Evolutionary conservation across 352 stramenopile species (phyloP).

Genomic region (Globisporangium orthogonon): DNA sequence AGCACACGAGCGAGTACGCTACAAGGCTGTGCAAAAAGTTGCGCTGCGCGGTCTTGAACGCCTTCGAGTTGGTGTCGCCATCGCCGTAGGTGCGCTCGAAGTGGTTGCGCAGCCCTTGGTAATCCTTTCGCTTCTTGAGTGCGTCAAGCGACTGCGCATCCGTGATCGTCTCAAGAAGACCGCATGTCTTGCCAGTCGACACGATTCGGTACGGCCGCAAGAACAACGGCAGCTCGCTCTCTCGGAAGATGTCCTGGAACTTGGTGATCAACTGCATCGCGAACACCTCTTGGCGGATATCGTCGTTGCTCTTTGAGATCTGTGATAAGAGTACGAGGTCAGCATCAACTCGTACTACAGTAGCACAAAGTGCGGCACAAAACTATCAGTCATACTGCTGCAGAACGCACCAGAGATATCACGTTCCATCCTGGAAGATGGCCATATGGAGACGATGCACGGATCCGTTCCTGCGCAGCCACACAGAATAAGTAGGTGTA

Average conservation of each 20-base stretch:
- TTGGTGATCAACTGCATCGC: conserved; percentile 94
- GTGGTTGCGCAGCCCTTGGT: conserved; percentile 82
- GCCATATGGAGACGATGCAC: conserved; percentile 78
- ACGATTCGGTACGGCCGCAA: conserved; percentile 93
- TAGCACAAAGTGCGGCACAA: no score
- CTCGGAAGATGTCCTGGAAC: conserved; percentile 90
- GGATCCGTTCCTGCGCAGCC: conserved; percentile 63
- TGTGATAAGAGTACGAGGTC: conserved; percentile 4
- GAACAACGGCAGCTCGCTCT: conserved; percentile 90
- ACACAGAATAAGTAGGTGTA: neutral
- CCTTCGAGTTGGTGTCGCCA: conserved; percentile 28
- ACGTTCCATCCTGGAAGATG: conserved; percentile 89
- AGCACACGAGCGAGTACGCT: conserved; percentile 74
- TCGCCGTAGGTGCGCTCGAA: conserved; percentile 88
- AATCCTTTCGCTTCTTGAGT: conserved; percentile 89
- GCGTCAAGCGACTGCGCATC: conserved; percentile 94
- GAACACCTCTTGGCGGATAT: conserved; percentile 95
- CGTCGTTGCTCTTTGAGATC: conserved; percentile 97
- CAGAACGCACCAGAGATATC: conserved; percentile 69
- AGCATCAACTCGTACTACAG: no score
- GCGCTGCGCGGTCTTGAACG: conserved; percentile 44
- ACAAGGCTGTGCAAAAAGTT: conserved; percentile 65
- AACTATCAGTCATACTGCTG: neutral
- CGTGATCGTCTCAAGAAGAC: conserved; percentile 93
- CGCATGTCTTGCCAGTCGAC: conserved; percentile 85